Evolutionary conservation across 805 yeast species (phyloP).

Genomic region (Starmerella lactis-condensi): DNA sequence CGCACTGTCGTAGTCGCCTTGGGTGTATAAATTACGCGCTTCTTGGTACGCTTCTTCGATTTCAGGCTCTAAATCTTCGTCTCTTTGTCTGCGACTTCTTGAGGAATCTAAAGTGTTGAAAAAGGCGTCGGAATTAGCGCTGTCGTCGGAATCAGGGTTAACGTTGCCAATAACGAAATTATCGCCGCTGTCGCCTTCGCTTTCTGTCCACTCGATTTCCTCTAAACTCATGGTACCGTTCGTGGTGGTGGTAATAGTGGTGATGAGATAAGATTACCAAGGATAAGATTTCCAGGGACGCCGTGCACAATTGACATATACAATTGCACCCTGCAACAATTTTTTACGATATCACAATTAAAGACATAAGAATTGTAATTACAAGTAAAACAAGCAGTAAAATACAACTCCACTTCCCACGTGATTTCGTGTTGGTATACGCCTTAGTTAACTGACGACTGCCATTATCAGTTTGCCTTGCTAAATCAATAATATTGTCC

Average conservation of each 20-base stretch:
- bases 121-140: slow-evolving; percentile 4
- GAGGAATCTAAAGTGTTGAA: not conserved
- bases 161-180: slow-evolving; percentile 8
- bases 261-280: too few relatives aligned
- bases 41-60: slow-evolving; percentile 13
- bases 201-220: slow-evolving; percentile 15
- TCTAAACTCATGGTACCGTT: slow-evolving; percentile 9
- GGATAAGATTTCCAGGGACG: too few relatives aligned
- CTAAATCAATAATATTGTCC: slow-evolving; percentile 48
- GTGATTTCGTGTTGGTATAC: slow-evolving; percentile 48
- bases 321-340: too few relatives aligned
- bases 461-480: slow-evolving; percentile 50
- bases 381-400: slow-evolving; percentile 42
- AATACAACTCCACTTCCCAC: slow-evolving; percentile 58
- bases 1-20: slow-evolving; percentile 18
- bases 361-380: slow-evolving; percentile 33
- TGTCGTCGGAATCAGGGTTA: slow-evolving; percentile 9
- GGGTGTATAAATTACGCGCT: slow-evolving; percentile 13
- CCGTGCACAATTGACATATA: too few relatives aligned
- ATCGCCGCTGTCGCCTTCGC: slow-evolving; percentile 14
- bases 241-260: too few relatives aligned
- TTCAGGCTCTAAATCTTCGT: slow-evolving; percentile 16
- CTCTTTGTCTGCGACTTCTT: slow-evolving; percentile 10
- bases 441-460: slow-evolving; percentile 54
- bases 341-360: slow-evolving; percentile 7